These are phyloP conservation scores for Aureobasidium musti DNA, from an alignment of 2,329 filamentous ascomycete species.

Conservation along the genomic window DNA sequence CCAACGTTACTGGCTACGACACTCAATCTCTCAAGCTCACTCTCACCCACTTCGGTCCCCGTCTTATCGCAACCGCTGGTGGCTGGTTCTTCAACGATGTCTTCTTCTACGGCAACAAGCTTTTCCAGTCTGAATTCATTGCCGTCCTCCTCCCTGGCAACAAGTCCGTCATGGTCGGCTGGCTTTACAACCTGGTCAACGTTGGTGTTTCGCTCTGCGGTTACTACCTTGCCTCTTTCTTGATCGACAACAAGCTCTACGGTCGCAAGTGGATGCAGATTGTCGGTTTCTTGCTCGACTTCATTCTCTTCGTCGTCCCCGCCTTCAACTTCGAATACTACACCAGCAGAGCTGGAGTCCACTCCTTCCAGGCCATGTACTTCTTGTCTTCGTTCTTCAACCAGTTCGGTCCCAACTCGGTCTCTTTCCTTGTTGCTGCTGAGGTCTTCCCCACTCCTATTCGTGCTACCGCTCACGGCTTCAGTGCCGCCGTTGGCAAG, in stretches of 20 bases:
- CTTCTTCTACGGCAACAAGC: constrained; percentile 99
- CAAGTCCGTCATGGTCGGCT: constrained; percentile 76
- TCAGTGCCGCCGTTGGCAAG: constrained; percentile 91
- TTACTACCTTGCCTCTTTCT: constrained; percentile 84
- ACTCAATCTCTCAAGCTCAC: constrained; percentile 77
- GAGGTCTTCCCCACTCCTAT: constrained; percentile 96
- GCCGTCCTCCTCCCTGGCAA: constrained; percentile 70
- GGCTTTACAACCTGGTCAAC: constrained; percentile 93
- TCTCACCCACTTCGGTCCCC: constrained; percentile 79
- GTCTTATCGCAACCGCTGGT: constrained; percentile 81
- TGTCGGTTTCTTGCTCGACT: constrained; percentile 87
- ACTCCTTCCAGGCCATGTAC: constrained; percentile 97
- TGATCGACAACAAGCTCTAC: constrained; percentile 96
- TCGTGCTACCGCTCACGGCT: constrained; percentile 89
- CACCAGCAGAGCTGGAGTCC: constrained; percentile 68
- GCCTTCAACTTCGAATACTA: constrained; percentile 88
- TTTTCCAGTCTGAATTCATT: constrained; percentile 93
- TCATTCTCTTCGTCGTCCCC: constrained; percentile 89
- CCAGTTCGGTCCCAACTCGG: constrained; percentile 94
- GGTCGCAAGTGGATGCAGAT: constrained; percentile 97
- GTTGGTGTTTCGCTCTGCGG: constrained; percentile 80
- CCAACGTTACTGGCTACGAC: constrained; percentile 89
- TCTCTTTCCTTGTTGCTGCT: constrained; percentile 93
- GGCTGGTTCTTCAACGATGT: constrained; percentile 97
- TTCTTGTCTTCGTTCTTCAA: constrained; percentile 98